These are phyloP conservation scores for Prunus fruticosa DNA, from an alignment of 306 rosid genomes.

Conservation along the genomic window DNA sequence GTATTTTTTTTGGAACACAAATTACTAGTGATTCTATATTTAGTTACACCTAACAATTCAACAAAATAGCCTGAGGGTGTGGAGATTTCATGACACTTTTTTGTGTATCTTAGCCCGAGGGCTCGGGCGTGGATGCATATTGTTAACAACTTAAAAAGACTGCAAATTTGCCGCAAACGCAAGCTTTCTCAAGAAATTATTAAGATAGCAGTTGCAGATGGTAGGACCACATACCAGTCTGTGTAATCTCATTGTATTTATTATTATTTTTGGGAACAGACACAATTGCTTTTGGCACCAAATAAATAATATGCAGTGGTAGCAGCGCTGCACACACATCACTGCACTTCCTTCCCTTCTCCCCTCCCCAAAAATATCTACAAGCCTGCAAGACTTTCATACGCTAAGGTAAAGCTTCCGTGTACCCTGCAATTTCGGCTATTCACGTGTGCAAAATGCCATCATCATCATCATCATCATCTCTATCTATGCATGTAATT, in stretches of 20 bases:
- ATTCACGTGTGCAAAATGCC: background rate
- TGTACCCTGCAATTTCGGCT: background rate
- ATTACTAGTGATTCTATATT: too few species aligned
- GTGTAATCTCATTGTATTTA: background rate
- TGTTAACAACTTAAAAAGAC: too few species aligned
- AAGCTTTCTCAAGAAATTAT: background rate
- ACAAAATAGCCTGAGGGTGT: too few species aligned
- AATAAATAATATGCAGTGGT: background rate
- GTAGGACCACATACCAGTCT: background rate
- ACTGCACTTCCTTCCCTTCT: too few species aligned
- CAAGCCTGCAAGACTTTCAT: background rate
- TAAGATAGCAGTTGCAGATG: background rate
- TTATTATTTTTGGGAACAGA: background rate
- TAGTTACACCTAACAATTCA: too few species aligned
- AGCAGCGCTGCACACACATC: background rate
- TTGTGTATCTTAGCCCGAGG: too few species aligned
- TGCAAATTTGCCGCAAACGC: too few species aligned
- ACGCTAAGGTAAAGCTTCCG: background rate
- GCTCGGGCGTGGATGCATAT: too few species aligned
- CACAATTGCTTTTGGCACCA: background rate
- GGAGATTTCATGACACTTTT: too few species aligned
- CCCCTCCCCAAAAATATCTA: background rate
- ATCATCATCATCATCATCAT: background rate
- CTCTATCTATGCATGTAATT: too few species aligned
- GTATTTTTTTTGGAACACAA: too few species aligned